These are phyloP conservation scores for Ogataea hybrid DNA, from an alignment of 1,139 yeast species.

Conservation along the genomic window DNA sequence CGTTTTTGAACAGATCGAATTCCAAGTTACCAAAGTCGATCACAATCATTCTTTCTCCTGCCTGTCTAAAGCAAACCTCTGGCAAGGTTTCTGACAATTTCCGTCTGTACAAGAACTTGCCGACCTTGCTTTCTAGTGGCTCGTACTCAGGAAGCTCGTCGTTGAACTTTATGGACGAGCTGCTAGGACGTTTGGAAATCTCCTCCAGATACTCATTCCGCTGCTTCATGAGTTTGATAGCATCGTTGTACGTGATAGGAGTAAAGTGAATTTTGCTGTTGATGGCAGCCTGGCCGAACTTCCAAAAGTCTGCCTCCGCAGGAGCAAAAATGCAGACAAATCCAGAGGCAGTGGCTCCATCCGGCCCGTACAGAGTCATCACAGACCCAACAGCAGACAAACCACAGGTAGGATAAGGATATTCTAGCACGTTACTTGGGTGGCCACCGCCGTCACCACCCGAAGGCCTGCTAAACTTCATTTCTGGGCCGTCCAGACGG, in stretches of 20 bases:
- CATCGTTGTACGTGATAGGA: conserved; percentile 31
- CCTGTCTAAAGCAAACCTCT: conserved; percentile 32
- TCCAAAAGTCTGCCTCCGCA: conserved; percentile 37
- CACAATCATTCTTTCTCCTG: conserved; percentile 36
- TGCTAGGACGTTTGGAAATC: conserved; percentile 23
- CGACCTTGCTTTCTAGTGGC: conserved; percentile 15
- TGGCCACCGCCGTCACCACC: conserved; percentile 42
- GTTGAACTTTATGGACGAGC: conserved; percentile 18
- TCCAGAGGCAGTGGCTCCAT: conserved; percentile 39
- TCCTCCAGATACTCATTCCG: conserved; percentile 27
- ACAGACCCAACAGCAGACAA: conserved; percentile 36
- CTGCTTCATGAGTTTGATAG: conserved; percentile 28
- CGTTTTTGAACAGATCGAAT: conserved; percentile 35
- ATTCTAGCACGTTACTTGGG: conserved; percentile 38
- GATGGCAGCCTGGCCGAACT: conserved; percentile 37
- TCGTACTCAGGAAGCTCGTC: conserved; percentile 29
- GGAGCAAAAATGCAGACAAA: conserved; percentile 37
- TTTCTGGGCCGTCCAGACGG: conserved; percentile 36
- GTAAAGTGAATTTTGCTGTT: conserved; percentile 32
- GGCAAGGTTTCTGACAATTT: conserved; percentile 23
- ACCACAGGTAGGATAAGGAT: conserved; percentile 38
- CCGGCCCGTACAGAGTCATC: conserved; percentile 36
- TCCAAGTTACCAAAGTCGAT: conserved; percentile 34
- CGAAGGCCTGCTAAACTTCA: conserved; percentile 31
- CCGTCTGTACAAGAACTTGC: conserved; percentile 26